Base-by-base conservation (phyloP, 495 filamentous ascomycete species). In the Bacidia rubella region DNA sequence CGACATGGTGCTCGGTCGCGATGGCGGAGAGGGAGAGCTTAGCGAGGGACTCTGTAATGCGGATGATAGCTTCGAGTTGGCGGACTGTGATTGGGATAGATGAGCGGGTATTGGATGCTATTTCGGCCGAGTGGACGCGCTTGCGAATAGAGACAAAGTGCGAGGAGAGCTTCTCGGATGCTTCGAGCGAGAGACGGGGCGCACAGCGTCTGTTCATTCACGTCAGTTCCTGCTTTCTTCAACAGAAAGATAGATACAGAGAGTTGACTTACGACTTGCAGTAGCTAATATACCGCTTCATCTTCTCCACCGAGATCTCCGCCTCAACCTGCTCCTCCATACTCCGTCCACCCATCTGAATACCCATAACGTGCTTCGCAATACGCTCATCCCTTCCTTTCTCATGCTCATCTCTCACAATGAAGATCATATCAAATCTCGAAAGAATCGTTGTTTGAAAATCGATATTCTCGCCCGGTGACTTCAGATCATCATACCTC, bases 391-490 rank as follows among this genome's bases (percentile, higher is more conserved):
- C 93, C 59, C 88, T 81, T 39, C 74, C 80, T 39, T 86, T 80
- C 47, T 93, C 86, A 66, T 99, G 93, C 51, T 94, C 88, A 61
- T 99, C 93, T 29, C 86, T 86, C 44, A 99, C 90, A 57, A 99
- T 94, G 74, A 97, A 99, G 61, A 99, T 96, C 89, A 99, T 95
- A 69, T 99, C 93, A 70, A 99, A 99, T 71, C 93, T 83, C 1
- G 92, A 97, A 47, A 99, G 66, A 64, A 99, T 97, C 19, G 93
- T 99, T 2, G 93, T 99, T 63, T 99, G 93, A 71, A 99, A 99
- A 65, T 99, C 93, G 59, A 99, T 99, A 63, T 99, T 99, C 68
- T 99, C 93, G 20, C 93, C 93, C 0, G 93, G 90, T 1, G 84
- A 86, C 69, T 97, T 97, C 70, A 99, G 77, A 59, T 99, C 93